phyloP scores from a whole-genome alignment of 202 grass and related monocot genomes.

The Schoenoplectus triqueter region DNA sequence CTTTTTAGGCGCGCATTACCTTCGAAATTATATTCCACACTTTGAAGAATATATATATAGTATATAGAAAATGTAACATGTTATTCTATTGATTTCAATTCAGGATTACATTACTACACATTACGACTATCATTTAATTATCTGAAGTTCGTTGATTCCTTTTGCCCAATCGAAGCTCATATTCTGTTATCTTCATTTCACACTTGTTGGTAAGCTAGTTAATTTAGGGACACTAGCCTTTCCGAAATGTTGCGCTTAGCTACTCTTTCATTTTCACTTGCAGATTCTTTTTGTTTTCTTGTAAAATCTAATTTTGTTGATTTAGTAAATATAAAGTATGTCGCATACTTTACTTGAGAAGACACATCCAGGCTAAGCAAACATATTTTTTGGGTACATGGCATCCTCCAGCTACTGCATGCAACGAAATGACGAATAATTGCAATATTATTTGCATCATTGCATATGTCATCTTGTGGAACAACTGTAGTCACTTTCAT shows the following conservation, averaged over 20 bases:
- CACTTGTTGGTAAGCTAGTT: background rate
- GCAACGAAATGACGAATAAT: background rate
- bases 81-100: background rate
- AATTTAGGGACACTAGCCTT: conserved; percentile 15
- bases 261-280: conserved; percentile 3
- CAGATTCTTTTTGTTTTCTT: conserved; percentile 31
- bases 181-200: conserved; percentile 19
- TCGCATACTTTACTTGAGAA: background rate
- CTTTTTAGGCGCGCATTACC: too few relatives aligned
- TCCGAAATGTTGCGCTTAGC: background rate
- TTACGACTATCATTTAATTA: background rate
- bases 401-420: background rate
- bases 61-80: background rate
- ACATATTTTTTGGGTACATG: background rate
- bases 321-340: background rate
- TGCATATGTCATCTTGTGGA: conserved; percentile 19
- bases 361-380: background rate
- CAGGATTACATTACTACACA: background rate
- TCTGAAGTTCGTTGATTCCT: background rate
- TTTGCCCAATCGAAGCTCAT: background rate
- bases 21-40: background rate
- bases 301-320: background rate
- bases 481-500: too few relatives aligned
- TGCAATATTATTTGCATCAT: conserved; percentile 16
- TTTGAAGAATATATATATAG: conserved; percentile 1